Evolutionary conservation across 2,329 filamentous ascomycete genomes (phyloP).

Genomic region (Paraphaeosphaeria sporulosa): DNA sequence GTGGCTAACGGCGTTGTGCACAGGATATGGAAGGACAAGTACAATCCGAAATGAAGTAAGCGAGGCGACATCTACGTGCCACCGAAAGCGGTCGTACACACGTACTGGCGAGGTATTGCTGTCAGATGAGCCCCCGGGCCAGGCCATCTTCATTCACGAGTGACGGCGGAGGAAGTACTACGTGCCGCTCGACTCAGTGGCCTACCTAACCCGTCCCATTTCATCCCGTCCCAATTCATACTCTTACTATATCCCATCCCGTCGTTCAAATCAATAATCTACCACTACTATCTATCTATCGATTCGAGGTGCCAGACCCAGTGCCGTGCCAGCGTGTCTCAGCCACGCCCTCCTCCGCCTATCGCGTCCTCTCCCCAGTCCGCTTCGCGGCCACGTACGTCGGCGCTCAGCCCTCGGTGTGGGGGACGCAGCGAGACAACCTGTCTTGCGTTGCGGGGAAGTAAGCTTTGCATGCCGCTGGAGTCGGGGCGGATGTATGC

Average conservation of each 20-base stretch:
- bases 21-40: conserved; percentile 99
- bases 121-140: neutral
- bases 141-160: no score
- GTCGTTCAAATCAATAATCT: neutral
- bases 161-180: no score
- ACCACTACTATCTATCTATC: neutral
- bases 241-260: no score
- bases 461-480: neutral
- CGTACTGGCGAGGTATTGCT: neutral
- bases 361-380: neutral
- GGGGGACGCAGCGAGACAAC: neutral
- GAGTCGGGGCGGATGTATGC: no score
- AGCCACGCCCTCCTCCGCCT: neutral
- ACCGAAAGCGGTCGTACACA: no score
- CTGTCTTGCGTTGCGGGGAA: neutral
- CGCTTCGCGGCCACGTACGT: no score
- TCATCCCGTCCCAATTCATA: no score
- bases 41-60: conserved; percentile 63
- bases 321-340: neutral
- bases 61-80: no score
- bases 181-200: no score
- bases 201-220: no score
- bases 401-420: no score
- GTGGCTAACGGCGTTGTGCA: conserved; percentile 33
- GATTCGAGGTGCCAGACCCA: no score